Evolutionary conservation across 306 rosid genomes (phyloP).

Genomic region (Hippophae gyantsensis): DNA sequence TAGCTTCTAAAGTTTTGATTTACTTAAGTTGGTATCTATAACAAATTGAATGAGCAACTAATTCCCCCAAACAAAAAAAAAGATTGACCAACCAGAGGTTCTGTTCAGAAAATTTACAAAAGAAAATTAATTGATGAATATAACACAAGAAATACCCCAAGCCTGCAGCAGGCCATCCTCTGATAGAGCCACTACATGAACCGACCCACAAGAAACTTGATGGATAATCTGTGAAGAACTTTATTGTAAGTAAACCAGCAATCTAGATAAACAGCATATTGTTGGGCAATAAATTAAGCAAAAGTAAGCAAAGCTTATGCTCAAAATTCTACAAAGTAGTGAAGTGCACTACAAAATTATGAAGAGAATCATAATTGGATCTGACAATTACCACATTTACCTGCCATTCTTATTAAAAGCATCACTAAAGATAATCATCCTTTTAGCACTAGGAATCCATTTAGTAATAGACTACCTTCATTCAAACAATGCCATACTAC

Average conservation of each 20-base stretch:
- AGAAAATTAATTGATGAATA: neutral
- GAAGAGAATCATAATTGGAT: neutral
- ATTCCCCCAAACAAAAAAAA: neutral
- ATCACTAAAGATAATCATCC: neutral
- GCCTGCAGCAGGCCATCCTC: slow-evolving; percentile 83
- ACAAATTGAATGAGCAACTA: slow-evolving; percentile 4
- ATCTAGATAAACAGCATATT: too few species aligned
- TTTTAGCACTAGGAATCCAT: too few species aligned
- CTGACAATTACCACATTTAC: neutral
- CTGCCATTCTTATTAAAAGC: neutral
- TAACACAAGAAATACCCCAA: slow-evolving; percentile 60
- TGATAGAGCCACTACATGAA: slow-evolving; percentile 74
- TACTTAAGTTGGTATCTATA: neutral
- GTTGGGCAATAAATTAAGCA: too few species aligned
- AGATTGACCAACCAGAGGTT: neutral
- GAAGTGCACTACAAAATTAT: too few species aligned
- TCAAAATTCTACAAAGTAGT: too few species aligned
- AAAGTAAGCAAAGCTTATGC: too few species aligned
- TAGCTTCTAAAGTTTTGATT: slow-evolving; percentile 9
- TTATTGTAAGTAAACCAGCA: neutral
- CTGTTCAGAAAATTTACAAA: slow-evolving; percentile 4
- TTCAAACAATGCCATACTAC: too few species aligned
- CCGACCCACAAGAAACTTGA: slow-evolving; percentile 97
- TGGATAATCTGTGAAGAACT: slow-evolving; percentile 40
- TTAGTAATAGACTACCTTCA: too few species aligned